Evolutionary conservation across 2,329 filamentous ascomycete genomes (phyloP), one percentile per base, ranked within the genome.

Genomic region (Knufia petricola): DNA sequence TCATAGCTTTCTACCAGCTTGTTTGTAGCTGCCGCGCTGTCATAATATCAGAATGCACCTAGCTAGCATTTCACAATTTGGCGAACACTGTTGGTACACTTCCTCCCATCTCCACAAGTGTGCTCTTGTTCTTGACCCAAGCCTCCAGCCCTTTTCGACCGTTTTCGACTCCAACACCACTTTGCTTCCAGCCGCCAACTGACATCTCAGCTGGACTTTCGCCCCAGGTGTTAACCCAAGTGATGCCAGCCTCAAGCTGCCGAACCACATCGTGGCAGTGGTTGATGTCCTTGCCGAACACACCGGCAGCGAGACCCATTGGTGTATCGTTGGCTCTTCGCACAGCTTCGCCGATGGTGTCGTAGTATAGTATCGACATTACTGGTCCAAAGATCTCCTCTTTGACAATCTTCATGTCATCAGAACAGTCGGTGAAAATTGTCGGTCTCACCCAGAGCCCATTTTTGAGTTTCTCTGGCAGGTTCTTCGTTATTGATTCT

Each of bases 141-240:
- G 85, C 83, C 65, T 85, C 82, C 47, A 95, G 74, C 0, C 87
- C 87, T 59, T 77, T 79, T 50, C 80, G 73, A 2, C 87, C 88
- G 64, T 95, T 95, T 73, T 94, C 87, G 1, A 94, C 81, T 0
- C 87, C 87, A 8, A 94, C 69, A 28, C 88, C 88, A 62, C 87
- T 94, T 74, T 85, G 76, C 72, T 94, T 94, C 88, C 87, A 94
- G 0, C 87, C 87, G 8, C 87, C 87, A 0, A 94, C 87, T 2
- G 84, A 84, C 88, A 94, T 94, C 71, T 94, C 87, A 0, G 88
- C 86, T 0, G 87, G 87, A 42, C 78, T 83, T 69, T 94, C 87
- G n/a, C 88, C 87, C 88, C 88, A 94, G 0, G 85, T 88, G 64
- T 94, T 94, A 46, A 94, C 75, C 87, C 87, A 94, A 1, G 86